Conservation (phyloP, 345 rosid genomes). For the Arabidopsis thaliana region TAIR10.1 NC_003074.8:14311501-14312000, state of each 20-base stretch:
- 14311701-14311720: conserved; percentile 55
- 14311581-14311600: too few relatives aligned
- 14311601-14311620: too few relatives aligned
- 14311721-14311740: conserved; percentile 82
- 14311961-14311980: too few relatives aligned
- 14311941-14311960: conserved; percentile 51
- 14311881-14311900: conserved; percentile 71
- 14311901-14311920: conserved; percentile 82
- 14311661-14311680: too few relatives aligned
- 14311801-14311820: conserved; percentile 3
- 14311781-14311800: conserved; percentile 1
- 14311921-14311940: conserved; percentile 63
- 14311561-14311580: too few relatives aligned
- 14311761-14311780: conserved; percentile 68
- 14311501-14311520: too few relatives aligned
- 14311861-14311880: conserved; percentile 74
- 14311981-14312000: too few relatives aligned
- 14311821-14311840: neutral
- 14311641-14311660: too few relatives aligned
- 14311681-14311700: too few relatives aligned
- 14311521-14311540: too few relatives aligned
- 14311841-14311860: conserved; percentile 9
- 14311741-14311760: conserved; percentile 66
- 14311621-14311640: too few relatives aligned
- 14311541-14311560: too few relatives aligned